Base-by-base conservation (phyloP, 306 rosid species). In the Cicer pinnatifidum region DNA sequence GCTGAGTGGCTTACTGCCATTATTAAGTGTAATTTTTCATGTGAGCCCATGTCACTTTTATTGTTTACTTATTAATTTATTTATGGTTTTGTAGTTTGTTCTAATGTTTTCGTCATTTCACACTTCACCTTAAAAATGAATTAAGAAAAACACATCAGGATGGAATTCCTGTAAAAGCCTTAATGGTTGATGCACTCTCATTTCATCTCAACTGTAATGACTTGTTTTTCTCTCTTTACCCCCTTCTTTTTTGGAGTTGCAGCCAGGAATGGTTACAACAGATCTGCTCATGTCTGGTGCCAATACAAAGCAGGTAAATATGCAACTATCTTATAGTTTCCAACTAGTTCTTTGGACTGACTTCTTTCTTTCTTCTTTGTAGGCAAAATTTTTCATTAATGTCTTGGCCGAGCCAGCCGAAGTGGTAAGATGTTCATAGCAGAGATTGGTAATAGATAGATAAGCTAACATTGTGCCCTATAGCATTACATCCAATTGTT, bases 181-280 rank as follows among this genome's bases (percentile, higher is more conserved):
- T 50, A 44, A 45, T 33, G 61, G 47, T 70, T 64, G 45, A 40
- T 41, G 28, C 1, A 9, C 4, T 51, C 19, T 35, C 72, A 43
- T 69, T 70, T 43, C 56, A 63, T 5, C 56, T 78, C 41, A 40
- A 35, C 60, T 1, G 54, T 46, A 35, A 8, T 37, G 58, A 59
- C 54, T 62, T 47, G 52, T 53, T 56, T 81, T 54, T 54, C 11
- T 54, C 13, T 58, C 16, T 56, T 44, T 43, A 9, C 44, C 44
- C 45, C 38, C 39, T 43, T 44, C 61, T 2, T 38, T 40, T 75
- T 40, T 65, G 83, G 59, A 80, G 69, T 78, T 84, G 84, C 87
- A 93, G 97, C 98, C 97, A 9, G 98, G 98, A 81, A 93, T 93
- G 98, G 98, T 93, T 43, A 93, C 98, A 67, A 93, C 98, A 8